Conservation (phyloP, 805 yeast species). For the Myxozyma neotropica region DNA sequence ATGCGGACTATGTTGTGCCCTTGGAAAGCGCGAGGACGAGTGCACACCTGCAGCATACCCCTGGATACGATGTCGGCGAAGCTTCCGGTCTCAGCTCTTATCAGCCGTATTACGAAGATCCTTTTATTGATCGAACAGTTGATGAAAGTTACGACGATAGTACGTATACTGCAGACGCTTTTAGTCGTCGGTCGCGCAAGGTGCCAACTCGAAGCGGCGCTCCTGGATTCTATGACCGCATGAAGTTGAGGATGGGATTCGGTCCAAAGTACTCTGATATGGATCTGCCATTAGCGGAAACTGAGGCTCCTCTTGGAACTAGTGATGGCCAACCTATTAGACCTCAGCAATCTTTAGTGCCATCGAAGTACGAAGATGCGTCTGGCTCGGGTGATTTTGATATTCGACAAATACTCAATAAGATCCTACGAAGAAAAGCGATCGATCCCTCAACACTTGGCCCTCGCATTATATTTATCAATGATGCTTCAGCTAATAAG, state of each 20-base stretch:
- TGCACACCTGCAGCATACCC: not conserved
- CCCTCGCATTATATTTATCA: conserved; percentile 68
- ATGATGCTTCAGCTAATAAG: conserved; percentile 60
- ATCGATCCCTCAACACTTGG: conserved; percentile 44
- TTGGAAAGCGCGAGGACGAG: conserved; percentile 1
- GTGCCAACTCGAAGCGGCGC: conserved; percentile 12
- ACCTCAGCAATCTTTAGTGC: not conserved
- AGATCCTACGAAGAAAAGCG: conserved; percentile 37
- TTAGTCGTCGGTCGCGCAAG: conserved; percentile 9
- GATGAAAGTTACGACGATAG: conserved; percentile 2
- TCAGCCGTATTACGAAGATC: conserved; percentile 30
- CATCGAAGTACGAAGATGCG: not conserved
- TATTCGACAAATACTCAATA: conserved; percentile 11
- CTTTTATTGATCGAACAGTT: not conserved
- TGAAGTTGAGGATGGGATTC: conserved; percentile 23
- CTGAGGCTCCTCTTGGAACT: conserved; percentile 18
- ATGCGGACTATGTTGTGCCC: not conserved
- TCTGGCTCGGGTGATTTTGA: conserved; percentile 16
- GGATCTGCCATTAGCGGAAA: conserved; percentile 30
- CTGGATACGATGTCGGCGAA: not conserved
- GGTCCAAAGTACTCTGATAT: conserved; percentile 26
- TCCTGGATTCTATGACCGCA: conserved; percentile 23
- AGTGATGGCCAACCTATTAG: conserved; percentile 3
- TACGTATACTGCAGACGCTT: conserved; percentile 1
- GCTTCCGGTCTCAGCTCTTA: conserved; percentile 19